Percentiles rank a stretch among this genome's conserved stretches.
Evolutionary conservation across 1,284 basidiomycete genomes (phyloP).

Genomic region (Anthracocystis walkeri): DNA sequence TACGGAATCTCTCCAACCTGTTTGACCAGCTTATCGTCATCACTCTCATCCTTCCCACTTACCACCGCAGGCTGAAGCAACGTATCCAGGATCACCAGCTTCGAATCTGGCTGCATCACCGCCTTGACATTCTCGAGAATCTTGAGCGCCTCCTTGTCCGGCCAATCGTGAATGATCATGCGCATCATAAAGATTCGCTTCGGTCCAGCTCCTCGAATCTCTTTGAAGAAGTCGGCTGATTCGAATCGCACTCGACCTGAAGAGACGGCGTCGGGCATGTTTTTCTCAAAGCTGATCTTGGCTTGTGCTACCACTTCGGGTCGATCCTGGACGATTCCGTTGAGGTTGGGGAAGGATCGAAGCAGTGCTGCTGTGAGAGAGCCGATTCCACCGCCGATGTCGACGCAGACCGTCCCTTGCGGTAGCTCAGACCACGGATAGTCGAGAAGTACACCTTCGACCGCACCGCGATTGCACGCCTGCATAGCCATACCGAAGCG

Average conservation of each 20-base stretch:
- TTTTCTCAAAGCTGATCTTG: constrained; percentile 25
- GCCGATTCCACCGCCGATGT: constrained; percentile 38
- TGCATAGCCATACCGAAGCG: constrained; percentile 27
- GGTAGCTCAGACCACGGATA: constrained; percentile 29
- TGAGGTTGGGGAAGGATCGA: constrained; percentile 15
- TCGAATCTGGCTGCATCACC: constrained; percentile 30
- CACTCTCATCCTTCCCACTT: not conserved
- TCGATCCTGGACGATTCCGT: constrained; percentile 29
- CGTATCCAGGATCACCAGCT: constrained; percentile 31
- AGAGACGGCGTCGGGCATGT: constrained; percentile 30
- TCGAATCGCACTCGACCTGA: constrained; percentile 29
- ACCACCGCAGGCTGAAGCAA: constrained; percentile 39
- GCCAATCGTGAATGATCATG: constrained; percentile 35
- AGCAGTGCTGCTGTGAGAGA: constrained; percentile 14
- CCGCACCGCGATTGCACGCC: constrained; percentile 16
- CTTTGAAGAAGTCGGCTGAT: constrained; percentile 28
- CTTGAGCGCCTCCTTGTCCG: constrained; percentile 12
- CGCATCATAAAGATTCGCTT: constrained; percentile 38
- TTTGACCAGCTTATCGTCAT: constrained; percentile 9
- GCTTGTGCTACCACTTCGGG: constrained; percentile 20
- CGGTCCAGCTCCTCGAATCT: constrained; percentile 2
- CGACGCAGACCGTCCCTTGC: constrained; percentile 19
- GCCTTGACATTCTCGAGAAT: constrained; percentile 32
- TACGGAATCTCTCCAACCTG: constrained; percentile 23
- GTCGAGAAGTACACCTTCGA: constrained; percentile 25